These are phyloP conservation scores for Elongisporangium undulatum DNA, from an alignment of 352 stramenopile genomes.

Conservation along the genomic window DNA sequence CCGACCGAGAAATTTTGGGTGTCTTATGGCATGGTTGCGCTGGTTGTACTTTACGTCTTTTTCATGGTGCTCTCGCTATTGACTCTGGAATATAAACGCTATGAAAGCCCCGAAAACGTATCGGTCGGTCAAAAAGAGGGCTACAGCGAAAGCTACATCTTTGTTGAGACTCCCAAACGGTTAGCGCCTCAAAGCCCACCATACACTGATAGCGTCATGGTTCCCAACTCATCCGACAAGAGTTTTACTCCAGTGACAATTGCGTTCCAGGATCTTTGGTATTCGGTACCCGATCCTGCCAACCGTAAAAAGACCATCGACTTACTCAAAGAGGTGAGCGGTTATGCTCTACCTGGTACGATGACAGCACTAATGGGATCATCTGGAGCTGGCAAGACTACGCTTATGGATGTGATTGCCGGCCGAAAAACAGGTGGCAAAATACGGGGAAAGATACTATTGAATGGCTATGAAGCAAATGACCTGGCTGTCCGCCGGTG, in stretches of 20 bases:
- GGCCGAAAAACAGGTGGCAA: slow-evolving; percentile 80
- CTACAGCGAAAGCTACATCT: not conserved
- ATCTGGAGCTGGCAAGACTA: slow-evolving; percentile 28
- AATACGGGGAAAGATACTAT: slow-evolving; percentile 65
- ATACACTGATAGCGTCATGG: not conserved
- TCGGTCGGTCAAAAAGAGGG: not conserved
- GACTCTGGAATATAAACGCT: slow-evolving; percentile 21
- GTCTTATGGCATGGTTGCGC: slow-evolving; percentile 12
- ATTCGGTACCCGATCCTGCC: slow-evolving; percentile 14
- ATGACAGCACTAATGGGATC: slow-evolving; percentile 49
- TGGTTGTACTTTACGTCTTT: slow-evolving; percentile 15
- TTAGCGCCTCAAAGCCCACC: not conserved
- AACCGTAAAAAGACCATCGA: slow-evolving; percentile 20
- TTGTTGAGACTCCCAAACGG: not conserved
- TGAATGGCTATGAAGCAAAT: slow-evolving; percentile 70
- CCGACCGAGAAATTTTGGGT: slow-evolving; percentile 25
- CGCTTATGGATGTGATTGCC: slow-evolving; percentile 88
- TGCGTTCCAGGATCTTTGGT: slow-evolving; percentile 25
- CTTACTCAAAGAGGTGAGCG: slow-evolving; percentile 32
- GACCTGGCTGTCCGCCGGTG: slow-evolving; percentile 20
- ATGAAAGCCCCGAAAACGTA: slow-evolving; percentile 9
- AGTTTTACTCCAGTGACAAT: slow-evolving; percentile 28
- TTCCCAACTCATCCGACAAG: not conserved
- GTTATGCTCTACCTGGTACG: slow-evolving; percentile 25
- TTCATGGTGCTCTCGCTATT: slow-evolving; percentile 17